Evolutionary conservation across 164 flowering plant genomes (phyloP), one percentile per base, ranked within the genome.

Genomic region (Aristolochia californica): DNA sequence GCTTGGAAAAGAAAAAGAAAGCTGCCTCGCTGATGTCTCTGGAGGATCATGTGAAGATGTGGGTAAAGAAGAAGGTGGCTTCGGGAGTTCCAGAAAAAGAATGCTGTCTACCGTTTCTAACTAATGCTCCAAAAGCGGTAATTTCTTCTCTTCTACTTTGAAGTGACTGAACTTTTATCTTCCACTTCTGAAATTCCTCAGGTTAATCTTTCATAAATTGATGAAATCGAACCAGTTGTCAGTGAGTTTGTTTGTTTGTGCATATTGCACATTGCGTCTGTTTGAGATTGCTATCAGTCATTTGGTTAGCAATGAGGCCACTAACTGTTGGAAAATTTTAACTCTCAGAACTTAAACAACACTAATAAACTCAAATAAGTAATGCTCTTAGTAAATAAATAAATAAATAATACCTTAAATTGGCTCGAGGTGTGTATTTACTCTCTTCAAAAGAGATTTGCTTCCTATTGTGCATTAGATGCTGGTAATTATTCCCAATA

Each of bases 91-190:
- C 68, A 28, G 65, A 70, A 23, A 60, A 38, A 12, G 59, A 66
- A 48, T 72, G 76, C 44, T 17, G 13, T 18, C 66, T 75, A 34
- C 79, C 74, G 1, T 75, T 75, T 28, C 72, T 72, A 22, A 58
- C 52, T 10, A 53, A 63, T 14, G 75, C 71, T 34, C 73, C 75
- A 0, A 71, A 52, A 61, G 30, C 57, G 73, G 78, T 75, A 23
- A 48, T 20, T 53, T 15, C 47, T 43, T n/a, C 25, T 13, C 0
- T 18, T 40, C 22, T 25, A 43, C 38, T 15, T 14, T 22, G 27
- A 20, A 5, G 4, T 4, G 22, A 24, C 30, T 1, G 20, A 21
- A 0, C 5, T 43, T 44, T 28, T 5, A 8, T n/a, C 52, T 21
- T 26, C 58, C 16, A 9, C 5, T 21, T 18, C 58, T 52, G 21